Conservation (phyloP, 2,329 filamentous ascomycete species). For the Aspergillus ochraceus region DNA sequence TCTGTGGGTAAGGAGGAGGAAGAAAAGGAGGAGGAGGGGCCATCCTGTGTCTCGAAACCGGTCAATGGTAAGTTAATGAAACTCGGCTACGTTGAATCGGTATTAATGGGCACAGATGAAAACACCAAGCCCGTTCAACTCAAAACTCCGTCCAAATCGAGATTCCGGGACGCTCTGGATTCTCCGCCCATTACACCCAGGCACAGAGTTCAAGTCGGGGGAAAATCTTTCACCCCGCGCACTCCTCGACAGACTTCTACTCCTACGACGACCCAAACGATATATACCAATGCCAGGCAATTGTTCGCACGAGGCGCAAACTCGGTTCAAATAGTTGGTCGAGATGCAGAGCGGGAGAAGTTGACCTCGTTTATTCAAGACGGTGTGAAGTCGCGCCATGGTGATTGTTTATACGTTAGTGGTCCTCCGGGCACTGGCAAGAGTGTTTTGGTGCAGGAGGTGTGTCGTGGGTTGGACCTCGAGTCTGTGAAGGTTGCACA, state of each 20-base stretch:
- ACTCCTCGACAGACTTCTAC: slow-evolving; percentile 77
- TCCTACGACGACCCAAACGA: slow-evolving; percentile 61
- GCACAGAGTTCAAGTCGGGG: slow-evolving; percentile 76
- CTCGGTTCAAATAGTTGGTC: slow-evolving; percentile 73
- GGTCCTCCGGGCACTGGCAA: slow-evolving; percentile 96
- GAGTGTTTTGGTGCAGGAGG: slow-evolving; percentile 85
- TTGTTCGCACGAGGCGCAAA: slow-evolving; percentile 79
- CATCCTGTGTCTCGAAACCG: slow-evolving; percentile 36
- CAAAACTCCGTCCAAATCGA: slow-evolving; percentile 56
- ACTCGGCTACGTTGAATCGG: not conserved
- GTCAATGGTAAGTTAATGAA: slow-evolving; percentile 31
- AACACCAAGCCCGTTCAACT: slow-evolving; percentile 41
- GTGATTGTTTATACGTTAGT: slow-evolving; percentile 90
- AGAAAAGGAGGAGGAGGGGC: slow-evolving; percentile 23
- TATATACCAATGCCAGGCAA: slow-evolving; percentile 86
- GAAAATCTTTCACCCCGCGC: slow-evolving; percentile 72
- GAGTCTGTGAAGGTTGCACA: slow-evolving; percentile 67
- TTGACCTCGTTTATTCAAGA: slow-evolving; percentile 68
- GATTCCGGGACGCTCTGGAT: slow-evolving; percentile 71
- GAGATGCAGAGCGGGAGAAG: slow-evolving; percentile 67
- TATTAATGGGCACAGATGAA: slow-evolving; percentile 41
- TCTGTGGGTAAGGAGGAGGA: slow-evolving; percentile 46
- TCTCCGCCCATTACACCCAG: slow-evolving; percentile 74
- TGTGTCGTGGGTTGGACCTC: slow-evolving; percentile 62
- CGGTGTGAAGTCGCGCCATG: slow-evolving; percentile 59